Evolutionary conservation across 306 rosid genomes (phyloP).

Genomic region (Cicer pinnatifidum): DNA sequence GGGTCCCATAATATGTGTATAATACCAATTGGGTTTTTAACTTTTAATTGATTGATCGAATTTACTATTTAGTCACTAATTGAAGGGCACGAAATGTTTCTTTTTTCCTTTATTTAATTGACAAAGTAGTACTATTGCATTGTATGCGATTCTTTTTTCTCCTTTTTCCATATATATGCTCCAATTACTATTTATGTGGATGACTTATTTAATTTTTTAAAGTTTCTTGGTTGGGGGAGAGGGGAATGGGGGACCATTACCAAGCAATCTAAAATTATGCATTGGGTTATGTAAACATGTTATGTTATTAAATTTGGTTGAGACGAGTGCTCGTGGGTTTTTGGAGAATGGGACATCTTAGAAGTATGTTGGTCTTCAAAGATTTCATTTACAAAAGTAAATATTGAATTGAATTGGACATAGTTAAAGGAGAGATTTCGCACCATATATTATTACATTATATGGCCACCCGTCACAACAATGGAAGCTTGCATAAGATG

Average conservation of each 20-base stretch:
- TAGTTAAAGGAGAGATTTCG: conserved; percentile 40
- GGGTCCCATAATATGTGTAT: conserved; percentile 68
- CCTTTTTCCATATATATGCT: neutral
- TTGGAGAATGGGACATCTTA: conserved; percentile 85
- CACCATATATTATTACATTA: conserved; percentile 41
- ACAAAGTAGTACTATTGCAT: conserved; percentile 21
- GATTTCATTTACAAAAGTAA: conserved; percentile 77
- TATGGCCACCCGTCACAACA: conserved; percentile 44
- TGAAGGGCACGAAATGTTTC: conserved; percentile 43
- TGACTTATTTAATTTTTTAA: neutral
- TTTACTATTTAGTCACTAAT: conserved; percentile 49
- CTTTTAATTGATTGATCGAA: conserved; percentile 48
- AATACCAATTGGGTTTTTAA: conserved; percentile 54
- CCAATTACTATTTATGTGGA: conserved; percentile 17
- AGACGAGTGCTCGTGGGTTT: conserved; percentile 96
- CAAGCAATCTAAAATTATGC: conserved; percentile 60
- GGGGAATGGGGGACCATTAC: conserved; percentile 68
- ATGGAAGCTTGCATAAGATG: conserved; percentile 39
- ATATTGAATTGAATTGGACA: conserved; percentile 46
- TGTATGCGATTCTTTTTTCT: conserved; percentile 10
- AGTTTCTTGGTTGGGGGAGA: conserved; percentile 37
- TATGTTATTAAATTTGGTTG: conserved; percentile 49
- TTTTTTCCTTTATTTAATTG: conserved; percentile 43
- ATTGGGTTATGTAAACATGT: conserved; percentile 60
- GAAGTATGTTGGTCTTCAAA: conserved; percentile 96